Evolutionary conservation across 176 grass and related monocot genomes (phyloP).

Genomic region (Avena sativa): DNA sequence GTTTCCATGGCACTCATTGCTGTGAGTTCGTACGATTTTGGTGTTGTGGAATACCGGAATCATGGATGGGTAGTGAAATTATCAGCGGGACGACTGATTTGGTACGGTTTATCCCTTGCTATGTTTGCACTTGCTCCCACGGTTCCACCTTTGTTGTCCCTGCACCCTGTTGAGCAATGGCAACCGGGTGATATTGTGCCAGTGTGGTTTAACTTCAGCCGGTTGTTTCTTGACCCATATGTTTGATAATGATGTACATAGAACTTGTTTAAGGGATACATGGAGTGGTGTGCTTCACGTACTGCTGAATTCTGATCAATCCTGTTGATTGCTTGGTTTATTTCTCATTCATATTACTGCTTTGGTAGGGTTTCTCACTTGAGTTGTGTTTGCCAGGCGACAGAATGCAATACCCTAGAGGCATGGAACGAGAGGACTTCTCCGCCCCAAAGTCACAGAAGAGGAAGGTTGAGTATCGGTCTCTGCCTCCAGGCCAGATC

Average conservation of each 20-base stretch:
- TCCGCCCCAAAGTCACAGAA: slow-evolving; percentile 56
- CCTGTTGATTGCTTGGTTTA: background rate
- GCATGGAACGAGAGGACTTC: slow-evolving; percentile 40
- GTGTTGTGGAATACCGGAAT: background rate
- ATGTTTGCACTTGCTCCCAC: background rate
- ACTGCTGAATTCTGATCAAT: slow-evolving; percentile 12
- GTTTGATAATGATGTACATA: background rate
- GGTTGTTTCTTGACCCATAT: background rate
- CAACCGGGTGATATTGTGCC: background rate
- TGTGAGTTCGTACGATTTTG: background rate
- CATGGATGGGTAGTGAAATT: background rate
- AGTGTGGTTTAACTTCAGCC: background rate
- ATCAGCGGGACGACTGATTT: background rate
- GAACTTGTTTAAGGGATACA: background rate
- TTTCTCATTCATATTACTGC: background rate
- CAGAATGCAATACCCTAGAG: slow-evolving; percentile 64
- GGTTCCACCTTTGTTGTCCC: background rate
- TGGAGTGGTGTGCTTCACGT: background rate
- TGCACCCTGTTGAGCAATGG: background rate
- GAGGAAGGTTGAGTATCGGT: slow-evolving; percentile 52
- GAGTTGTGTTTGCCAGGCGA: slow-evolving; percentile 36
- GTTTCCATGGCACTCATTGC: background rate
- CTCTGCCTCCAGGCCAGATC: slow-evolving; percentile 35
- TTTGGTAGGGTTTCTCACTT: slow-evolving; percentile 26
- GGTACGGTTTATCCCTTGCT: background rate